Evolutionary conservation across 352 stramenopile species (phyloP).

Genomic region (Globisporangium solare): DNA sequence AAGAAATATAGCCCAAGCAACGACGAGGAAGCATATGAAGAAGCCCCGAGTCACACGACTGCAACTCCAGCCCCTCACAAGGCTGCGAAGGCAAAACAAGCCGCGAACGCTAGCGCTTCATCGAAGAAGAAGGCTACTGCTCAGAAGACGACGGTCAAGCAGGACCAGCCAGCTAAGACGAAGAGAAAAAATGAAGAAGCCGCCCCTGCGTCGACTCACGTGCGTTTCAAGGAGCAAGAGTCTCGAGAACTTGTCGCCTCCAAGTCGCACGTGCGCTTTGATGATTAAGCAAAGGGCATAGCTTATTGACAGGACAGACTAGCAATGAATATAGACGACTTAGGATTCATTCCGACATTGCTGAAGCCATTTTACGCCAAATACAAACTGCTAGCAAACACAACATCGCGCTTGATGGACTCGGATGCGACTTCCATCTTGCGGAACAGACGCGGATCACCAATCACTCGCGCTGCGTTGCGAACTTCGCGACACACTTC

Average conservation of each 20-base stretch:
- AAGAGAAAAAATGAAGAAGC: not conserved
- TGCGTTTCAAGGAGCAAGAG: slow-evolving; percentile 11
- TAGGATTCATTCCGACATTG: not conserved
- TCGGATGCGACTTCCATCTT: slow-evolving; percentile 98
- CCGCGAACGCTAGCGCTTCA: not conserved
- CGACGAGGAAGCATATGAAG: not conserved
- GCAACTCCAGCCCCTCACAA: not conserved
- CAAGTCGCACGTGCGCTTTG: slow-evolving; percentile 36
- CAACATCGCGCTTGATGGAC: slow-evolving; percentile 97
- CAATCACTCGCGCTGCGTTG: slow-evolving; percentile 92
- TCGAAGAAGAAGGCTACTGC: not conserved
- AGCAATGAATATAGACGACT: slow-evolving; percentile 6
- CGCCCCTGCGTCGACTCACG: too few relatives aligned
- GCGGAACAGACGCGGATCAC: slow-evolving; percentile 94
- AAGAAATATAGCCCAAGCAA: not conserved
- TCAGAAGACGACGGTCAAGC: not conserved
- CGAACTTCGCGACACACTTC: slow-evolving; percentile 97
- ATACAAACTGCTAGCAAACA: slow-evolving; percentile 97
- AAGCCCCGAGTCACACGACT: not conserved
- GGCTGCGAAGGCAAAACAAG: slow-evolving; percentile 10
- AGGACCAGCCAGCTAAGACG: not conserved
- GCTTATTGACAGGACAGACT: too few relatives aligned
- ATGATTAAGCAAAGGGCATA: slow-evolving; percentile 6
- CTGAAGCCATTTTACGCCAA: slow-evolving; percentile 41
- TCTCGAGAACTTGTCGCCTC: not conserved